Conservation (phyloP, 345 rosid genomes). For the Populus alba region DNA sequence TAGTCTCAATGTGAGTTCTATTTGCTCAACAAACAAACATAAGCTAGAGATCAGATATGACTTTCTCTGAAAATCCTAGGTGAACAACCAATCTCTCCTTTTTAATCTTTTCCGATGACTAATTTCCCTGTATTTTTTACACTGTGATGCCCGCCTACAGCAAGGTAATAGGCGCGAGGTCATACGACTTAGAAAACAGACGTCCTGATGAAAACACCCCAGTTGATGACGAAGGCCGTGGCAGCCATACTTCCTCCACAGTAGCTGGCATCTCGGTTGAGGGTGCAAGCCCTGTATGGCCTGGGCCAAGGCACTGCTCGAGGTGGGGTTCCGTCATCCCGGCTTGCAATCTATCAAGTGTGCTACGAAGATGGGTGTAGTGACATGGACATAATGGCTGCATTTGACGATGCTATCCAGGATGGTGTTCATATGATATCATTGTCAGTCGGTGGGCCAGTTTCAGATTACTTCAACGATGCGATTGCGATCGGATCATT, state of each 20-base stretch:
- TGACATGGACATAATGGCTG: slow-evolving; percentile 10
- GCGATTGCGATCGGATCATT: slow-evolving; percentile 10
- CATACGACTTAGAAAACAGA: neutral
- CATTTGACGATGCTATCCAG: slow-evolving; percentile 11
- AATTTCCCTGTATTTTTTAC: too few species aligned
- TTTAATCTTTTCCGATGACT: neutral
- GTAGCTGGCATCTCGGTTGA: neutral
- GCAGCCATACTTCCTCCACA: slow-evolving; percentile 15
- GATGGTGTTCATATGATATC: slow-evolving; percentile 12
- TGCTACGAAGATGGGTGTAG: slow-evolving; percentile 1
- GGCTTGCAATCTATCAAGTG: slow-evolving; percentile 14
- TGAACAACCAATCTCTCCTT: neutral
- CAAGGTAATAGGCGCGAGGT: slow-evolving; percentile 14
- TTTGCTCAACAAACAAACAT: too few species aligned
- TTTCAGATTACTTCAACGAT: neutral
- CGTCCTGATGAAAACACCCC: neutral
- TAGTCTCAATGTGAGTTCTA: too few species aligned
- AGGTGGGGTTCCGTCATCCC: slow-evolving; percentile 11
- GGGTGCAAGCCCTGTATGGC: slow-evolving; percentile 1
- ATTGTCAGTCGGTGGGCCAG: neutral
- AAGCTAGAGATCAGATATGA: too few species aligned
- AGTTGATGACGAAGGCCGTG: slow-evolving; percentile 12
- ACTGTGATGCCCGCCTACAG: neutral
- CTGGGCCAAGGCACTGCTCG: slow-evolving; percentile 7
- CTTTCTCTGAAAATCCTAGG: too few species aligned